Base-by-base conservation (phyloP, 1,139 yeast species). In the Ogataea hybrid region DNA sequence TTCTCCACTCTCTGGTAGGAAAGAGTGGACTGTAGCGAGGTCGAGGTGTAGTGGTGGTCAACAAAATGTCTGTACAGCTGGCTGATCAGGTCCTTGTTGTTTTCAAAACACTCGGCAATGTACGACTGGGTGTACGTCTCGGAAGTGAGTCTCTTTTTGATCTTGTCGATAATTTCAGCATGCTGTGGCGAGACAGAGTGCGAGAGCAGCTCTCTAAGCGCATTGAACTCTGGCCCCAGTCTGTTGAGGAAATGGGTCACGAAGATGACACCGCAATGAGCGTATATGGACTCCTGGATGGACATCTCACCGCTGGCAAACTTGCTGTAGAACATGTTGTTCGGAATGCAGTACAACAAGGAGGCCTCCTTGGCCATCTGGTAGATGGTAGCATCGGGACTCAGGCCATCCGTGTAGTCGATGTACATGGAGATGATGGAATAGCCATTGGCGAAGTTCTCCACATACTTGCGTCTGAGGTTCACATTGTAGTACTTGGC, bases 281-380 rank as follows among this genome's bases (percentile, higher is more conserved):
- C 95, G 63, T 92, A 92, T 49, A 90, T 83, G 39, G 92, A 79
- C 68, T 92, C 97, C 67, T 92, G 98, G 56, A 94, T 79, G 1
- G 97, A 89, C 64, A 90, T 76, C 52, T 81, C 82, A 43, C 94
- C 86, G 44, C 73, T 66, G 50, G 84, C 82, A 61, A 90, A 90
- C 47, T 82, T 74, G 41, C 76, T 73, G 56, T 83, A 84, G 73
- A 90, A 90, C 56, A 77, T 75, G 59, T 88, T 87, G 65, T 85
- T 84, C 35, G 98, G 98, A 53, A 92, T 78, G 58, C 96, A 87
- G 67, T 86, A 92, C 54, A 92, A 73, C 58, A 92, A 75, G 6
- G 97, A 88, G 31, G 96, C 96, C 67, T 92, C 98, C 69, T 88
- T 89, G 59, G 87, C 84, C 51, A 92, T 86, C 70, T 92, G 98